phyloP scores from a whole-genome alignment of 2,329 filamentous ascomycete species.

The Penicillium sp. region DNA sequence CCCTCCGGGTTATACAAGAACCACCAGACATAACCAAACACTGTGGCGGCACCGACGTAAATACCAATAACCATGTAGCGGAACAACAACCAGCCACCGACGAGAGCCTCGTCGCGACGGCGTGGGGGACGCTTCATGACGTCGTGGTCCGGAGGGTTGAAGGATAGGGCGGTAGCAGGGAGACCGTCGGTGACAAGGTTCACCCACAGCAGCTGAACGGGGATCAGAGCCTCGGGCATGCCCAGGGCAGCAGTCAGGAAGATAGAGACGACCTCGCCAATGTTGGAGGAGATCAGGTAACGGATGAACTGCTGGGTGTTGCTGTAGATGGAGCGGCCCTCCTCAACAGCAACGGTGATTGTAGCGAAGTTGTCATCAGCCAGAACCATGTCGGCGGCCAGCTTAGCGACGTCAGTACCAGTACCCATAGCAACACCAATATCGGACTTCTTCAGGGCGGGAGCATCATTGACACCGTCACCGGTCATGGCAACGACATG shows the following conservation, averaged over 20 bases:
- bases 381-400: constrained; percentile 97
- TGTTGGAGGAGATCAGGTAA: constrained; percentile 98
- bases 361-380: constrained; percentile 99
- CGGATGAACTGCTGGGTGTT: constrained; percentile 99
- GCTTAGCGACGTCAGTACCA: constrained; percentile 93
- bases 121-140: constrained; percentile 92
- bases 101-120: constrained; percentile 89
- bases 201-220: constrained; percentile 97
- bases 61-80: constrained; percentile 94
- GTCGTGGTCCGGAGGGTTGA: constrained; percentile 98
- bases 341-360: constrained; percentile 93
- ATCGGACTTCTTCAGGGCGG: constrained; percentile 96
- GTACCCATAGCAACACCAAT: constrained; percentile 99
- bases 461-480: constrained; percentile 97
- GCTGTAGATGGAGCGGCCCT: constrained; percentile 98
- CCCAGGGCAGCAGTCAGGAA: constrained; percentile 95
- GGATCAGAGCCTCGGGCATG: constrained; percentile 96
- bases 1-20: constrained; percentile 95
- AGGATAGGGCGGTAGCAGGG: constrained; percentile 91
- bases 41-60: constrained; percentile 92
- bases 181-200: constrained; percentile 98
- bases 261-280: constrained; percentile 98
- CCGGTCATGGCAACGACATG: constrained; percentile 99
- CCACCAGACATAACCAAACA: constrained; percentile 99
- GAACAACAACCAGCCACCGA: constrained; percentile 96